Percentiles rank a stretch among this genome's conserved stretches.
phyloP scores from a whole-genome alignment of 2,329 filamentous ascomycete genomes.

The Pseudocercospora macadamiae region DNA sequence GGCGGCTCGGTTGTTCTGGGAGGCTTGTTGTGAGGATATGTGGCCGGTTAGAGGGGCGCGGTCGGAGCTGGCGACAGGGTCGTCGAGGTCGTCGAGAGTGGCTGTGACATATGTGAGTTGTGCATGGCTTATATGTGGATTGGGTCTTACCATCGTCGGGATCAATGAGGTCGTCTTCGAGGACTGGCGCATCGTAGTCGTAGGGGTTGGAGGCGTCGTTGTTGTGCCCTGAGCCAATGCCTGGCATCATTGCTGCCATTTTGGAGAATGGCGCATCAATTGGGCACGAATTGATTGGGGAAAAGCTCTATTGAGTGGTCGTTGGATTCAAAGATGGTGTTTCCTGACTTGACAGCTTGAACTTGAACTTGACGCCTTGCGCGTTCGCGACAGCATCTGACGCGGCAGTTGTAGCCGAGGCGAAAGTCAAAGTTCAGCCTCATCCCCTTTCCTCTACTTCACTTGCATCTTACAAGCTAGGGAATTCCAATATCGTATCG shows the following conservation, averaged over 20 bases:
- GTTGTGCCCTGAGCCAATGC: slow-evolving; percentile 19
- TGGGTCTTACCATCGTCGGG: slow-evolving; percentile 53
- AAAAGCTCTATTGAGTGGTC: neutral
- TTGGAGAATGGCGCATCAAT: neutral
- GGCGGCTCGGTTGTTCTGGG: slow-evolving; percentile 56
- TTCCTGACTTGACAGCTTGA: neutral
- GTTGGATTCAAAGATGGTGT: neutral
- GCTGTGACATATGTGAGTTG: slow-evolving; percentile 51
- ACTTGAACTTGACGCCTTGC: neutral
- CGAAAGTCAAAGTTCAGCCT: neutral
- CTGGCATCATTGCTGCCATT: slow-evolving; percentile 29
- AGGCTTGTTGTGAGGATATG: slow-evolving; percentile 61
- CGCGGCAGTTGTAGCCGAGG: neutral
- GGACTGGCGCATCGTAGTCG: slow-evolving; percentile 50
- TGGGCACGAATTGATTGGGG: neutral
- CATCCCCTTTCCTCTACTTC: too few species aligned
- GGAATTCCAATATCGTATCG: too few species aligned
- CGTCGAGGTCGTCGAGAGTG: slow-evolving; percentile 81
- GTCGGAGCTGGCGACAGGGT: slow-evolving; percentile 61
- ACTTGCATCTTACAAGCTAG: too few species aligned
- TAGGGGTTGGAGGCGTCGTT: slow-evolving; percentile 32
- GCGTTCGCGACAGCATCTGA: neutral
- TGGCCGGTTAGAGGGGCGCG: slow-evolving; percentile 82
- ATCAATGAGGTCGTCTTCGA: slow-evolving; percentile 56
- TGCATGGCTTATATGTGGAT: neutral